phyloP scores from a whole-genome alignment of 2,329 filamentous ascomycete genomes.

The Neospermospora avenae region DNA sequence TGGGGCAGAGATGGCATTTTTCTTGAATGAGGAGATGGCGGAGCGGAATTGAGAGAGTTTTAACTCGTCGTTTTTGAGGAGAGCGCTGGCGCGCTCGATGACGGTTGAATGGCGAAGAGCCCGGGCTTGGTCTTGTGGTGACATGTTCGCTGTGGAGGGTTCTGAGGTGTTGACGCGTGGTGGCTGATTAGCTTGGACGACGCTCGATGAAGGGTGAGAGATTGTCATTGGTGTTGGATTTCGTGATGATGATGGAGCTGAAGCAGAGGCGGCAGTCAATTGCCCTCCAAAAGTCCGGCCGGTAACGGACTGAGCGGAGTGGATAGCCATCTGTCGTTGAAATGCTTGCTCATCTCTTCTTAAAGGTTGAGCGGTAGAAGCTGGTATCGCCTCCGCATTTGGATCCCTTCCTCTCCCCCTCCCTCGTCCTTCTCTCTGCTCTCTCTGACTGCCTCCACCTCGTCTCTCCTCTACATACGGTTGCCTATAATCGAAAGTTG shows the following conservation, averaged over 20 bases:
- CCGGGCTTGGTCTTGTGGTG: slow-evolving; percentile 77
- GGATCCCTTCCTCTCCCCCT: slow-evolving; percentile 75
- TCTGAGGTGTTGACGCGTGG: slow-evolving; percentile 48
- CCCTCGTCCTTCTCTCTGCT: slow-evolving; percentile 41
- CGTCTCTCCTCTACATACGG: slow-evolving; percentile 61
- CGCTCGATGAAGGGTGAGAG: slow-evolving; percentile 23
- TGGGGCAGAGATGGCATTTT: slow-evolving; percentile 63
- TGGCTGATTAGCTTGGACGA: slow-evolving; percentile 30
- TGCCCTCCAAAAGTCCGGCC: slow-evolving; percentile 82
- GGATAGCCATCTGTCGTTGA: slow-evolving; percentile 87
- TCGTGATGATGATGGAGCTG: slow-evolving; percentile 43
- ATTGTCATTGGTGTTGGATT: slow-evolving; percentile 30
- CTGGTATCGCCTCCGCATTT: slow-evolving; percentile 75
- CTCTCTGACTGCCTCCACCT: slow-evolving; percentile 44
- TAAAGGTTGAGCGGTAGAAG: slow-evolving; percentile 74
- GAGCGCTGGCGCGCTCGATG: slow-evolving; percentile 76
- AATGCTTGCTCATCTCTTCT: slow-evolving; percentile 86
- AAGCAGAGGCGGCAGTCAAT: slow-evolving; percentile 49
- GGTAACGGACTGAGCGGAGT: slow-evolving; percentile 77
- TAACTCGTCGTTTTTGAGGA: slow-evolving; percentile 71
- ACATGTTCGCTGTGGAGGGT: slow-evolving; percentile 50
- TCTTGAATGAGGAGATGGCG: slow-evolving; percentile 75
- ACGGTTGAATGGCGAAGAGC: slow-evolving; percentile 78
- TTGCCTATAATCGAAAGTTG: slow-evolving; percentile 74
- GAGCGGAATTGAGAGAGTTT: slow-evolving; percentile 78